phyloP scores from a whole-genome alignment of 2,329 filamentous ascomycete species.

The Xylaria hypoxylon region DNA sequence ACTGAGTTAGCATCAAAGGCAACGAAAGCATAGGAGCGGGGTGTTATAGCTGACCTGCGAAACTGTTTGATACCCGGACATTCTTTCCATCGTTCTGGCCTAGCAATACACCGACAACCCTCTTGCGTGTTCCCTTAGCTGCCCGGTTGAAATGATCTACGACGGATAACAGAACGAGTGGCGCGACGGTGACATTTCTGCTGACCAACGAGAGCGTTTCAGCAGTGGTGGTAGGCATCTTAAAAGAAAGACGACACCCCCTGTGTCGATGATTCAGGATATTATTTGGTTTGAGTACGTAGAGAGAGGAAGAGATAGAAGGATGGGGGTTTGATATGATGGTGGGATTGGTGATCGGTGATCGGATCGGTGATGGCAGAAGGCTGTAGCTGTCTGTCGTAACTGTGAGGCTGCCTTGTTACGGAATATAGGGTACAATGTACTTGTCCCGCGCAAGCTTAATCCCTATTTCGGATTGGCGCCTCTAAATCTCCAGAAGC shows the following conservation, averaged over 20 bases:
- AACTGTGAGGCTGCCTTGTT: conserved; percentile 51
- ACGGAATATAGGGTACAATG: conserved; percentile 38
- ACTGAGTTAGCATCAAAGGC: conserved; percentile 27
- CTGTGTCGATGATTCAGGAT: conserved; percentile 6
- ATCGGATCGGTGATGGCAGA: conserved; percentile 24
- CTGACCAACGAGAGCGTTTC: conserved; percentile 96
- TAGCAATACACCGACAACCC: conserved; percentile 93
- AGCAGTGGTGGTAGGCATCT: conserved; percentile 95
- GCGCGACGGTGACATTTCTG: conserved; percentile 95
- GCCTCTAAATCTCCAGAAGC: conserved; percentile 29
- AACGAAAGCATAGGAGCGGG: background rate
- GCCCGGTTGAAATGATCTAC: conserved; percentile 98
- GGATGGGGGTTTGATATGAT: conserved; percentile 32
- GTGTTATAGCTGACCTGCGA: conserved; percentile 76
- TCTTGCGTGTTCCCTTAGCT: conserved; percentile 84
- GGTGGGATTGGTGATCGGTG: conserved; percentile 14
- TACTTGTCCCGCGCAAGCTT: conserved; percentile 38
- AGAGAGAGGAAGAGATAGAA: conserved; percentile 30
- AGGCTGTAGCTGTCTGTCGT: conserved; percentile 45
- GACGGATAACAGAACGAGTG: conserved; percentile 94
- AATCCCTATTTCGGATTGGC: conserved; percentile 45
- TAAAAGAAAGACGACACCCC: conserved; percentile 29
- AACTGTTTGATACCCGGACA: conserved; percentile 98
- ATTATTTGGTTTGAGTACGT: conserved; percentile 10
- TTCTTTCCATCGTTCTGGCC: conserved; percentile 97